Percentiles rank a stretch among this genome's conserved stretches.
phyloP scores from a whole-genome alignment of 2,329 filamentous ascomycete genomes.

The Aspergillus flavus region DNA sequence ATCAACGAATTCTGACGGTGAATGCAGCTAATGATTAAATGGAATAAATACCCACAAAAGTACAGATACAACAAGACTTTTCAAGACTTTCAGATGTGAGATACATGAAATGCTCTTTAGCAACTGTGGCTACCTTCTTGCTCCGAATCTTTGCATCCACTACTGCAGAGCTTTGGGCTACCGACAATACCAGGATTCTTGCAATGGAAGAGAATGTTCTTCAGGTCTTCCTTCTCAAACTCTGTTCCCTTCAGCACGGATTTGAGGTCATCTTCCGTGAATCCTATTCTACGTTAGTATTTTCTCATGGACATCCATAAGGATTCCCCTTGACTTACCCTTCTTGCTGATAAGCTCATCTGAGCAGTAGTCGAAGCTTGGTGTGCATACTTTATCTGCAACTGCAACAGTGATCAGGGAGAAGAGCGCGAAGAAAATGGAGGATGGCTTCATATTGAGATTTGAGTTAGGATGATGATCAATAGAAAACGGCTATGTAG shows the following conservation, averaged over 20 bases:
- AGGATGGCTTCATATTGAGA: constrained; percentile 28
- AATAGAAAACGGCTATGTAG: neutral
- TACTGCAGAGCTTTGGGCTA: constrained; percentile 34
- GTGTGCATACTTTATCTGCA: constrained; percentile 35
- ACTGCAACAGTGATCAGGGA: constrained; percentile 23
- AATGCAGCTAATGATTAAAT: neutral
- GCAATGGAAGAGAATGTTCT: constrained; percentile 38
- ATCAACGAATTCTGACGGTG: neutral
- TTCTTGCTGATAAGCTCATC: constrained; percentile 31
- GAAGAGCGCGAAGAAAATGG: constrained; percentile 23
- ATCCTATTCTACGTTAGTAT: constrained; percentile 22
- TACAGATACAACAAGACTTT: neutral
- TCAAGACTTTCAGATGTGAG: neutral
- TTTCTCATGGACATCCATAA: neutral
- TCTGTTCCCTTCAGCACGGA: constrained; percentile 30
- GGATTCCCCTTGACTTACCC: constrained; percentile 20
- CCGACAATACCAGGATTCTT: constrained; percentile 37
- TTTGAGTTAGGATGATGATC: neutral
- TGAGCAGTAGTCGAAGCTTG: constrained; percentile 40
- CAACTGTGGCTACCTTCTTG: constrained; percentile 34
- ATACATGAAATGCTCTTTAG: neutral
- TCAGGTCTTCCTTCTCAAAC: constrained; percentile 28
- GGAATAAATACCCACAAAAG: neutral
- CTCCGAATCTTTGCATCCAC: constrained; percentile 29
- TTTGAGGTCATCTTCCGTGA: constrained; percentile 32